Base-by-base conservation (phyloP, 1,284 basidiomycete genomes). In the Golubevia sp. region DNA sequence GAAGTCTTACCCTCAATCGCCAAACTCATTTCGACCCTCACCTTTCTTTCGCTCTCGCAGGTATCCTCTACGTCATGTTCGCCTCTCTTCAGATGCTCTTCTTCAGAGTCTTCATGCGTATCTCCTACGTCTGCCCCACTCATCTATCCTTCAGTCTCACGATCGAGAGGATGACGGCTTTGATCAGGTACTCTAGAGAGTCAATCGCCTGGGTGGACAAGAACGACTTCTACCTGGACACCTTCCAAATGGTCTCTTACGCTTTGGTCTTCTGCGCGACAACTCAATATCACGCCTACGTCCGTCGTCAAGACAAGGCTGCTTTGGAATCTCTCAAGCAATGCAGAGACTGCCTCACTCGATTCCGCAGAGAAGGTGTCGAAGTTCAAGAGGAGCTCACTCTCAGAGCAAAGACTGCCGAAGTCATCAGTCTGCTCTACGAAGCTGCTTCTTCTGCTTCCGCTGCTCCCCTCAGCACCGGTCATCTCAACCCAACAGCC, bases 401-500 rank as follows among this genome's bases (percentile, higher is more conserved):
- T 62, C 93, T 25, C 90, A 92, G 84, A 89, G 91, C 48, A 90
- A 86, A 97, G 90, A 96, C 94, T 86, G 20, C 88, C 24, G 94
- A 94, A 84, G 93, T 96, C 64, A 95, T 97, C 75, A 88, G 91
- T 24, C 87, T 98, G 21, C 87, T 98, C 24, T 96, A 93, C 84
- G 93, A 97, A 50, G 69, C 75, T 13, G 73, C 73, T 0, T 61
- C 90, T 15, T 73, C 74, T 8, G 76, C 77, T 56, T 73, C 77
- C 8, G 68, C 77, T 0, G 73, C 68, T 13, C 59, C 66, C 13
- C 51, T 62, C 6, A 60, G 64, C 25, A 69, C 62, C 1, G 78
- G 82, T 15, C 63, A 61, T 21, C 71, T 86, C 54, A 87, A 87
- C 54, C 86, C 86, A 1, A 86, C 85, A 0, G 82, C 85, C 1